Base-by-base conservation (phyloP, 225 moss, liverwort and hornwort species). In the Takakia lepidozioides region DNA sequence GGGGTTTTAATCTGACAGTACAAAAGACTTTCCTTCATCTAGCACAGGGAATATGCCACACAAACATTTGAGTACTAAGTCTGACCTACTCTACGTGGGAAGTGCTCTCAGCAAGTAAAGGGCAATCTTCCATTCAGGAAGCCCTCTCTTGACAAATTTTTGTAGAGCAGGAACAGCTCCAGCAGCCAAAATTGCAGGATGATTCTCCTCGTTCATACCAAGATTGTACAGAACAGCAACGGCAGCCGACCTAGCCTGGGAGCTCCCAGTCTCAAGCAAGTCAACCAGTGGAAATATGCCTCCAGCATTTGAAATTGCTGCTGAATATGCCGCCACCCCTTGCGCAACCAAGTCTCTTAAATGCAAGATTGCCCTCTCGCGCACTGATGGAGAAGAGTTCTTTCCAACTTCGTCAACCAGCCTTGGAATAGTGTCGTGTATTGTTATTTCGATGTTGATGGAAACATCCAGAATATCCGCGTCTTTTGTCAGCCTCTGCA, bases 171-270 rank as follows among this genome's bases (percentile, higher is more conserved):
- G 78, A 20, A 66, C 60, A 29, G 35, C 53, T 29, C 83, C 81
- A 25, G 83, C 86, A 44, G 77, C 75, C 51, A 86, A 36, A 42
- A 86, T 76, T 29, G 69, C 47, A 42, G 57, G 59, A 23, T 84
- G 84, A 51, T 84, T 81, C 38, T 76, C 81, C 42, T 71, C 69
- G 25, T 76, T 69, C 76, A 82, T 84, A 50, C 81, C 79, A 21
- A 84, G 68, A 60, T 67, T 74, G 49, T 84, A 84, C 5, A 87
- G 75, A 54, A 84, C 64, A 49, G 66, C 70, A 57, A 82, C 47
- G 16, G 80, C 66, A 52, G 87, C 82, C 3, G 74, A 66, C 32
- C 66, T 58, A 19, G 81, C 71, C 51, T 48, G 40, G 34, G 60
- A 49, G 20, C 66, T 60, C 14, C 66, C 62, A 23, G 29, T 74